These are phyloP conservation scores for Oryza nivara DNA, from an alignment of 176 grass and related monocot genomes.

Conservation along the genomic window DNA sequence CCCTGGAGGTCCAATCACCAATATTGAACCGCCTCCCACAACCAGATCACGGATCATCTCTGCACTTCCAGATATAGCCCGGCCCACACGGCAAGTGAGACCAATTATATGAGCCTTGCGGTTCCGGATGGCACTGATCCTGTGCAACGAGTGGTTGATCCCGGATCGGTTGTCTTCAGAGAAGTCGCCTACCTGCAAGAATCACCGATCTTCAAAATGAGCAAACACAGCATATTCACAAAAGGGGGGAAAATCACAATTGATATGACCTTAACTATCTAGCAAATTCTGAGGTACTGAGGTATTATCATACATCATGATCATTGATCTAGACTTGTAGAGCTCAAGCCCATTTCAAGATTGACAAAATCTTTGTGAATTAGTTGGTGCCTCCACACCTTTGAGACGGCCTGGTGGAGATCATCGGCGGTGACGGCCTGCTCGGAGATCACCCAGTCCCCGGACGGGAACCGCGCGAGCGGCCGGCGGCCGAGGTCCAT, in stretches of 20 bases:
- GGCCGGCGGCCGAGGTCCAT: slow-evolving; percentile 91
- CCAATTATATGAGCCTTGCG: slow-evolving; percentile 88
- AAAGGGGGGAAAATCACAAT: not conserved
- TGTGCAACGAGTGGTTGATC: slow-evolving; percentile 87
- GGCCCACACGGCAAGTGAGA: slow-evolving; percentile 89
- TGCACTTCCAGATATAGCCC: slow-evolving; percentile 84
- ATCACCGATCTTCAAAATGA: slow-evolving; percentile 1
- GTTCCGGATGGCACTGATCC: slow-evolving; percentile 95
- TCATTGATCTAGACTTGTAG: not conserved
- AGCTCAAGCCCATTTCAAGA: not conserved
- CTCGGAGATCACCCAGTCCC: slow-evolving; percentile 87
- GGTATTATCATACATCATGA: not conserved
- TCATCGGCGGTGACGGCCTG: slow-evolving; percentile 70
- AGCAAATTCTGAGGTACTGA: not conserved
- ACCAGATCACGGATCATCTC: slow-evolving; percentile 94
- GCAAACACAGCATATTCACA: not conserved
- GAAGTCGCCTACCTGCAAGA: slow-evolving; percentile 82
- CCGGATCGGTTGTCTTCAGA: slow-evolving; percentile 94
- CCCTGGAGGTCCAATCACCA: slow-evolving; percentile 93
- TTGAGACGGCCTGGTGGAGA: slow-evolving; percentile 80
- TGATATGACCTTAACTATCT: too few species aligned
- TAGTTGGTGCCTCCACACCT: slow-evolving; percentile 46
- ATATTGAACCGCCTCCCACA: slow-evolving; percentile 72
- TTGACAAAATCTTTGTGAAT: not conserved
- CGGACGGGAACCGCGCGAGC: slow-evolving; percentile 82